phyloP scores from a whole-genome alignment of 768 basidiomycete species.

The Cytidiella melzeri region DNA sequence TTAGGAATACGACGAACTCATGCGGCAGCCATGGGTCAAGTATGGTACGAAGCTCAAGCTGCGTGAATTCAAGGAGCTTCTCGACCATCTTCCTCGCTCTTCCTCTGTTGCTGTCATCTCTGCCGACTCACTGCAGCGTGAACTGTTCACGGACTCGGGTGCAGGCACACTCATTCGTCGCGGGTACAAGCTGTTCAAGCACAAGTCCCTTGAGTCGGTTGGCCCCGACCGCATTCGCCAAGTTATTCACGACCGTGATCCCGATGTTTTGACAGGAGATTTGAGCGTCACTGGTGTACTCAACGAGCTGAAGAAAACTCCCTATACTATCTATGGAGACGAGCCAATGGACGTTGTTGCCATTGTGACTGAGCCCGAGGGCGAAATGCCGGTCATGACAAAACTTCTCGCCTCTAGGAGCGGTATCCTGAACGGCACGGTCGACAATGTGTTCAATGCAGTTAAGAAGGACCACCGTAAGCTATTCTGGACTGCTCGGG shows the following conservation, averaged over 20 bases:
- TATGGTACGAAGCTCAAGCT: slow-evolving; percentile 98
- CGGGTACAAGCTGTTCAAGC: slow-evolving; percentile 96
- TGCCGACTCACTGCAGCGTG: slow-evolving; percentile 87
- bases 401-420: slow-evolving; percentile 85
- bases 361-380: slow-evolving; percentile 87
- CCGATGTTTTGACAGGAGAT: slow-evolving; percentile 77
- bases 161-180: slow-evolving; percentile 97
- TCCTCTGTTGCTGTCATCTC: slow-evolving; percentile 99
- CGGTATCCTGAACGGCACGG: slow-evolving; percentile 88
- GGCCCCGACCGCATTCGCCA: slow-evolving; percentile 94
- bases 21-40: slow-evolving; percentile 99
- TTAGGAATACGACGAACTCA: slow-evolving; percentile 90
- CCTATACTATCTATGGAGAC: slow-evolving; percentile 96
- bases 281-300: slow-evolving; percentile 87
- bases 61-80: slow-evolving; percentile 97
- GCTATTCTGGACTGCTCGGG: slow-evolving; percentile 97
- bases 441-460: slow-evolving; percentile 97
- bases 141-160: slow-evolving; percentile 97
- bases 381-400: slow-evolving; percentile 85
- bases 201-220: slow-evolving; percentile 70
- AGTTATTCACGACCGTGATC: slow-evolving; percentile 92
- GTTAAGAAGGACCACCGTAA: slow-evolving; percentile 91
- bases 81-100: slow-evolving; percentile 95
- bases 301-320: slow-evolving; percentile 69
- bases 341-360: slow-evolving; percentile 95